Evolutionary conservation across 345 rosid genomes (phyloP).

Genomic region (Psidium friedrichsthalianum): DNA sequence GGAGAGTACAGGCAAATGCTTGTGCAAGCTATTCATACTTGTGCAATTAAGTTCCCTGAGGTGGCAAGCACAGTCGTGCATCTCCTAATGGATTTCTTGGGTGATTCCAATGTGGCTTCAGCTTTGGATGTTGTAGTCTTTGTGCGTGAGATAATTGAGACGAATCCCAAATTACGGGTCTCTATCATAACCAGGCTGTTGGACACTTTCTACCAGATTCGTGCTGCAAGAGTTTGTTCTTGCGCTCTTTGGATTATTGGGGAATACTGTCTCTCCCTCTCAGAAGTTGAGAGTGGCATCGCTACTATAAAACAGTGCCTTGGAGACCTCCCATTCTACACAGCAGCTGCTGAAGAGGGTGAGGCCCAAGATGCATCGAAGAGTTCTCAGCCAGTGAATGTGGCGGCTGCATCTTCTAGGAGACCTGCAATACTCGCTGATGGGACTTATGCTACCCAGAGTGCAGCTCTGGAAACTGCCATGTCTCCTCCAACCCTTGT

Average conservation of each 20-base stretch:
- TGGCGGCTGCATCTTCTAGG: constrained; percentile 57
- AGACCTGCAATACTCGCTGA: constrained; percentile 86
- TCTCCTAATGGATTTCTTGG: constrained; percentile 84
- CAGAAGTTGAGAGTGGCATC: constrained; percentile 81
- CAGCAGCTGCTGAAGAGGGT: constrained; percentile 48
- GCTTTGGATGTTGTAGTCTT: constrained; percentile 71
- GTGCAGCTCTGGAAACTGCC: constrained; percentile 89
- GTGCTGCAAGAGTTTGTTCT: constrained; percentile 79
- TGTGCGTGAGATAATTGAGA: constrained; percentile 81
- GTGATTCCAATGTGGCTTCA: constrained; percentile 83
- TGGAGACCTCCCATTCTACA: constrained; percentile 78
- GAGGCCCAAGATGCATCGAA: constrained; percentile 53
- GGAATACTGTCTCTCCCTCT: constrained; percentile 77
- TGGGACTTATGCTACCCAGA: constrained; percentile 87
- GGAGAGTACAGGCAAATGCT: constrained; percentile 92
- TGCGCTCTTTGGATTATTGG: constrained; percentile 93
- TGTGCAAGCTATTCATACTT: constrained; percentile 83
- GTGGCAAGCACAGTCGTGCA: constrained; percentile 94
- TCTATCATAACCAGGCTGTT: constrained; percentile 77
- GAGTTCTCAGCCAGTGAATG: constrained; percentile 41
- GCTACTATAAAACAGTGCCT: constrained; percentile 77
- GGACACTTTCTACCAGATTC: constrained; percentile 85
- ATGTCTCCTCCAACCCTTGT: constrained; percentile 67
- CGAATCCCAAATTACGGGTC: constrained; percentile 73
- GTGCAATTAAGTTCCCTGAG: constrained; percentile 87